Percentiles rank a stretch among this genome's conserved stretches.
These are phyloP conservation scores for Apiospora saccharicola DNA, from an alignment of 2,329 filamentous ascomycete species.

Conservation along the genomic window DNA sequence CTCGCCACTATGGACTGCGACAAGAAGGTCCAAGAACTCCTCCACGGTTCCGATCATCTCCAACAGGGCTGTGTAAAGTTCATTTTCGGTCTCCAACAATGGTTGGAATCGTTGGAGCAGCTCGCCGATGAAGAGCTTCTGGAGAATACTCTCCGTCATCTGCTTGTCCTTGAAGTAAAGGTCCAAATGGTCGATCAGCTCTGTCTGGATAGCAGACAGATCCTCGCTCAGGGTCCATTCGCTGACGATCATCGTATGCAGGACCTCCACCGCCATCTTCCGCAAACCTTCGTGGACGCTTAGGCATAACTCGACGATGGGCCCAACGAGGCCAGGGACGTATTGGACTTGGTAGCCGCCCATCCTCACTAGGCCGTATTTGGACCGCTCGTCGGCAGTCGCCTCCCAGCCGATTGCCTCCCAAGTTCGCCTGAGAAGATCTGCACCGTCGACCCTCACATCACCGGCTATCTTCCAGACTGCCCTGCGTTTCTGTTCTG, in stretches of 20 bases:
- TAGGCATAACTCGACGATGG: constrained; percentile 91
- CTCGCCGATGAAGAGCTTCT: constrained; percentile 92
- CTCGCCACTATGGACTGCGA: constrained; percentile 85
- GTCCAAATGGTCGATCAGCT: constrained; percentile 95
- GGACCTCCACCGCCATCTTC: constrained; percentile 87
- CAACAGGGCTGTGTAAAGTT: constrained; percentile 77
- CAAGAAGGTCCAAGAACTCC: constrained; percentile 88
- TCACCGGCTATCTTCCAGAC: constrained; percentile 99
- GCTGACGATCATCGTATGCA: constrained; percentile 98
- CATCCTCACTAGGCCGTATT: constrained; percentile 83
- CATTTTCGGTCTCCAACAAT: constrained; percentile 70
- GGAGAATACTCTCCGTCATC: constrained; percentile 85
- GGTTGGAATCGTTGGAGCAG: constrained; percentile 81
- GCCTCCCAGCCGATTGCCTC: constrained; percentile 98
- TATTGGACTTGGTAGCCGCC: constrained; percentile 99
- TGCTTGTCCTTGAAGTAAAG: constrained; percentile 88
- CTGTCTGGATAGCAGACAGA: constrained; percentile 87
- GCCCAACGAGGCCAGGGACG: constrained; percentile 88
- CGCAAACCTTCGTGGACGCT: constrained; percentile 94
- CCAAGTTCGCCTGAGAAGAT: constrained; percentile 86
- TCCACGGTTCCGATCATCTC: constrained; percentile 85
- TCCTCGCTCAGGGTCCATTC: constrained; percentile 98
- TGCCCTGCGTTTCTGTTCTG: constrained; percentile 92
- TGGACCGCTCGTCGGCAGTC: constrained; percentile 75
- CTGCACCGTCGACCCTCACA: constrained; percentile 89